Evolutionary conservation across 176 grass and related monocot species (phyloP).

Genomic region (Eragrostis curvula): DNA sequence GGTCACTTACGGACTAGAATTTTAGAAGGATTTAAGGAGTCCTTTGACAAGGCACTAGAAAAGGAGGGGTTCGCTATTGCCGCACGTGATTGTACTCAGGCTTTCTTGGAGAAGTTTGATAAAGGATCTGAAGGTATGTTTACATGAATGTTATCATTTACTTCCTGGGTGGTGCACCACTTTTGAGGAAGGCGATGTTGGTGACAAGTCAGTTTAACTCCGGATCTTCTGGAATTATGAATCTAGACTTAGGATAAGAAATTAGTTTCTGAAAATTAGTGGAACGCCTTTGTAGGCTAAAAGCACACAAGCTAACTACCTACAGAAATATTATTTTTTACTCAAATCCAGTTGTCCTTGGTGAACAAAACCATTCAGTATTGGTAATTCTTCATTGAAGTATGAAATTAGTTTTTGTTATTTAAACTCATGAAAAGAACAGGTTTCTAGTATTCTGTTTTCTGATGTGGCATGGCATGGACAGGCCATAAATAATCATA

Average conservation of each 20-base stretch:
- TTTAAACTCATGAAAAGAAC: neutral
- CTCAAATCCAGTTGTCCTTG: neutral
- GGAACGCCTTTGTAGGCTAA: neutral
- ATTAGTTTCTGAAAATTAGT: neutral
- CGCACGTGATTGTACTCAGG: conserved; percentile 56
- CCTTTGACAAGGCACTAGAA: conserved; percentile 79
- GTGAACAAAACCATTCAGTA: too few relatives aligned
- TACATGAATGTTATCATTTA: conserved; percentile 23
- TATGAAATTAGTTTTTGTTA: conserved; percentile 25
- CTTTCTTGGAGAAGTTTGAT: conserved; percentile 83
- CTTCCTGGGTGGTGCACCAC: conserved; percentile 7
- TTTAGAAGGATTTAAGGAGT: conserved; percentile 78
- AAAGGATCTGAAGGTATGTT: conserved; percentile 86
- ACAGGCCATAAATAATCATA: neutral
- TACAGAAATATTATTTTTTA: neutral
- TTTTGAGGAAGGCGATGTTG: conserved; percentile 11
- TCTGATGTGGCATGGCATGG: conserved; percentile 3
- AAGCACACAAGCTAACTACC: neutral
- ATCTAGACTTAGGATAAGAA: conserved; percentile 8
- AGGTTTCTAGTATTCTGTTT: conserved; percentile 31
- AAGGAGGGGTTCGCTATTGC: conserved; percentile 83
- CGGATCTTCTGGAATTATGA: neutral
- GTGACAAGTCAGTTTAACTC: neutral
- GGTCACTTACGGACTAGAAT: conserved; percentile 78
- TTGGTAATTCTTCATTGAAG: neutral